Conservation (phyloP, 73 alveolate genomes). For the Blepharisma stoltei region DNA sequence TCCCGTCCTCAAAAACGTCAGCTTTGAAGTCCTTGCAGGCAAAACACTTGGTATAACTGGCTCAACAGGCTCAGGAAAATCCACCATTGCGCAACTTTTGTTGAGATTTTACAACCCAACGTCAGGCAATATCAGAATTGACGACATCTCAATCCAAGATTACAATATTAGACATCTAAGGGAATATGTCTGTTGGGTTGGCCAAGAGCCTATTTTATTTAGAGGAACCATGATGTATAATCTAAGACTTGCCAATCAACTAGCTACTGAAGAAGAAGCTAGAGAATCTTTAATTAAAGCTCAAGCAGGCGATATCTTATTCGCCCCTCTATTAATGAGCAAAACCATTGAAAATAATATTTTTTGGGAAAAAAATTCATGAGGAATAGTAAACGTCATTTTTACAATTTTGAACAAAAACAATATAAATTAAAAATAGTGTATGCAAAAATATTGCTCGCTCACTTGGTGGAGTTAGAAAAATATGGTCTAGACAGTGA, state of each 20-base stretch:
- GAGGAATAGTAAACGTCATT: too few species aligned
- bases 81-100: conserved; percentile 30
- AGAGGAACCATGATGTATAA: conserved; percentile 77
- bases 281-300: conserved; percentile 50
- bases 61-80: conserved; percentile 48
- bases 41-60: conserved; percentile 34
- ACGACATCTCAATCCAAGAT: conserved; percentile 1
- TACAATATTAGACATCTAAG: background rate
- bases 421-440: conserved; percentile 66
- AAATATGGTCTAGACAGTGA: background rate
- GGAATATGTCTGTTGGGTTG: conserved; percentile 53
- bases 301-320: conserved; percentile 48
- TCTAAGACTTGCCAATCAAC: conserved; percentile 69
- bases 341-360: too few species aligned
- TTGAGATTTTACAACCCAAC: conserved; percentile 32
- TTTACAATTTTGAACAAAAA: too few species aligned
- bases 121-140: conserved; percentile 17
- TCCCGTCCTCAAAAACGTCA: conserved; percentile 34
- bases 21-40: conserved; percentile 35
- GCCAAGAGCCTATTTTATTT: conserved; percentile 82
- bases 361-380: too few species aligned
- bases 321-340: too few species aligned
- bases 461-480: conserved; percentile 59
- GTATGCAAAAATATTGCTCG: conserved; percentile 49
- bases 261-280: conserved; percentile 72